Percentiles rank a stretch among this genome's conserved stretches.
Evolutionary conservation across 2,329 filamentous ascomycete species (phyloP).

Genomic region (Didymella glomerata): DNA sequence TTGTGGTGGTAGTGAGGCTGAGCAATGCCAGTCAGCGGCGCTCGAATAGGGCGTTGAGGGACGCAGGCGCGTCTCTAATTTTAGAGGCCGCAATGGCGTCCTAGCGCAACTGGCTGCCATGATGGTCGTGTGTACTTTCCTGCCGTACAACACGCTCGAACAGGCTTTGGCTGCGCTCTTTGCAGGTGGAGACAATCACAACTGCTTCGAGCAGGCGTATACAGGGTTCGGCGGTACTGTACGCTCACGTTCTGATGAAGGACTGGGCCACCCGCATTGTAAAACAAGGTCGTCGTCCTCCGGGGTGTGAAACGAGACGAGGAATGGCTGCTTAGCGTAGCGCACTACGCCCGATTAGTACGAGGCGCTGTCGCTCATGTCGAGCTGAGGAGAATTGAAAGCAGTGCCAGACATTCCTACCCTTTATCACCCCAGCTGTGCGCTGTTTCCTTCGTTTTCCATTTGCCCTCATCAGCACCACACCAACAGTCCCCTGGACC

Average conservation of each 20-base stretch:
- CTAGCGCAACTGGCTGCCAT: conserved; percentile 13
- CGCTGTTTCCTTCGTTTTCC: conserved; percentile 29
- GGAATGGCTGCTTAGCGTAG: conserved; percentile 12
- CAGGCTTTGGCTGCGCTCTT: conserved; percentile 15
- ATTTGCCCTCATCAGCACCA: conserved; percentile 28
- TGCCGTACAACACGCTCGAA: conserved; percentile 6
- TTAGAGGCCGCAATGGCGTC: conserved; percentile 25
- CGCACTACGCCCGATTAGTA: conserved; percentile 11
- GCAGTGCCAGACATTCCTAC: conserved; percentile 24
- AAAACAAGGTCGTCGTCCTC: conserved; percentile 28
- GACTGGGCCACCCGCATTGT: conserved; percentile 31
- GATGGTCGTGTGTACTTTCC: conserved; percentile 13
- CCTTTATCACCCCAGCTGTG: conserved; percentile 43
- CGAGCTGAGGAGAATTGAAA: conserved; percentile 26
- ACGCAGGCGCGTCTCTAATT: conserved; percentile 30
- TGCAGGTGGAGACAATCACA: conserved; percentile 13
- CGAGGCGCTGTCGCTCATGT: conserved; percentile 24
- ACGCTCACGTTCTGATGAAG: conserved; percentile 33
- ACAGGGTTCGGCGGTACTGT: conserved; percentile 17
- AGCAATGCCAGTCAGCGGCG: conserved; percentile 30
- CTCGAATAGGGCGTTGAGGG: conserved; percentile 25
- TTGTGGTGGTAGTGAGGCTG: conserved; percentile 36
- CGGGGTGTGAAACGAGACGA: too few species aligned
- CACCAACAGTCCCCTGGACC: conserved; percentile 21
- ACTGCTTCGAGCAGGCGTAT: conserved; percentile 14